Percentiles rank a stretch among this genome's conserved stretches.
phyloP scores from a whole-genome alignment of 73 alveolate genomes.

The Paramecium sexaurelia region DNA sequence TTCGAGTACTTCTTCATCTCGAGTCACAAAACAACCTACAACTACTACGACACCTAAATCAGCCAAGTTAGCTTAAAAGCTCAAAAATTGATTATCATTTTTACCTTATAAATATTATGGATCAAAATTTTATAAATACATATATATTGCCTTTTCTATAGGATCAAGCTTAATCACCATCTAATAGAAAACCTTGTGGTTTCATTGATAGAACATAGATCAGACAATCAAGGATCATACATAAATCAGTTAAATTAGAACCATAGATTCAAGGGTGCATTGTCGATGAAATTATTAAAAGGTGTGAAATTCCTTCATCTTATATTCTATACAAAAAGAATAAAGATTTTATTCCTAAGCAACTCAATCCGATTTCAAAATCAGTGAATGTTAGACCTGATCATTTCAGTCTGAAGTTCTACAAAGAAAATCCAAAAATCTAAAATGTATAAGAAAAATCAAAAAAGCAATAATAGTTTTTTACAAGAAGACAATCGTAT shows the following conservation, averaged over 20 bases:
- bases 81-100: neutral
- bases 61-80: neutral
- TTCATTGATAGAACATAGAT: neutral
- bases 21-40: neutral
- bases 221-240: slow-evolving; percentile 5
- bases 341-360: neutral
- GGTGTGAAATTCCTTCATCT: slow-evolving; percentile 36
- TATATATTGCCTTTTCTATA: slow-evolving; percentile 24
- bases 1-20: slow-evolving; percentile 19
- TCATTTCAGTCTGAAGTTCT: neutral
- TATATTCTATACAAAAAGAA: neutral
- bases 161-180: neutral
- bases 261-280: neutral
- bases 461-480: neutral
- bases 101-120: slow-evolving; percentile 14
- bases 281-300: slow-evolving; percentile 11
- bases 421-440: neutral
- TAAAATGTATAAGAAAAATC: neutral
- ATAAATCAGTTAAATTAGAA: neutral
- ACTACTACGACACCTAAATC: neutral
- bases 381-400: neutral
- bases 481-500: neutral
- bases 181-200: neutral
- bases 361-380: neutral
- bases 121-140: neutral